Base-by-base conservation (phyloP, 2,329 filamentous ascomycete species). In the Talaromyces sp. region DNA sequence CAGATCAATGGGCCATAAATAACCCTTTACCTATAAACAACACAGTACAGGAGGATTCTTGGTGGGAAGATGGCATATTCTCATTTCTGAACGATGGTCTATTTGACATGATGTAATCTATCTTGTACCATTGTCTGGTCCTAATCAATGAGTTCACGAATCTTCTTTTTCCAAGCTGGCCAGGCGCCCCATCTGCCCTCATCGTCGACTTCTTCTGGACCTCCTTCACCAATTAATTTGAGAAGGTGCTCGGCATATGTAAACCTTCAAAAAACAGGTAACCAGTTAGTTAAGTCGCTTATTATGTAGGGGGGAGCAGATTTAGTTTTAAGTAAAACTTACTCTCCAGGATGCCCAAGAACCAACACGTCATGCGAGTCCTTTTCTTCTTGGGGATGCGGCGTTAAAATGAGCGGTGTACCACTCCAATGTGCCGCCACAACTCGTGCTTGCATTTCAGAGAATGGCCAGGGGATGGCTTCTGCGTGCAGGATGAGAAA, bases 401-500 rank as follows among this genome's bases (percentile, higher is more conserved):
- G 54, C 17, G 54, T 57, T 57, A 57, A 27, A 27, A 13, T 25
- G 19, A 57, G 54, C 35, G 54, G 33, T 39, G 54, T 27, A 39
- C 11, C 35, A 41, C 33, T 41, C 54, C 54, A 57, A 25, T 57
- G 33, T 57, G 54, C 54, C 9, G 54, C 54, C 3, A 15, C 19
- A 8, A 57, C 54, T 25, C 54, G 54, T 5, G 54, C 54, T 57
- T 57, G 54, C 54, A 57, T 57, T 25, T 57, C 54, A 25, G 54
- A 57, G 54, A 57, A 57, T 57, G 54, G 54, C 54, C 54, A 57
- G 35, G 54, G 54, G 17, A 57, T 57, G 10, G 54, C 54, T 57
- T 57, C 54, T 57, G 54, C 54, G 13, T 57, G 54, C 22, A 57
- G 54, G 19, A 57, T 19, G 11, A 57, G 54, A 22, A 57, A 57